These are phyloP conservation scores for Prunus yedoensis DNA, from an alignment of 331 rosid genomes.

Conservation along the genomic window DNA sequence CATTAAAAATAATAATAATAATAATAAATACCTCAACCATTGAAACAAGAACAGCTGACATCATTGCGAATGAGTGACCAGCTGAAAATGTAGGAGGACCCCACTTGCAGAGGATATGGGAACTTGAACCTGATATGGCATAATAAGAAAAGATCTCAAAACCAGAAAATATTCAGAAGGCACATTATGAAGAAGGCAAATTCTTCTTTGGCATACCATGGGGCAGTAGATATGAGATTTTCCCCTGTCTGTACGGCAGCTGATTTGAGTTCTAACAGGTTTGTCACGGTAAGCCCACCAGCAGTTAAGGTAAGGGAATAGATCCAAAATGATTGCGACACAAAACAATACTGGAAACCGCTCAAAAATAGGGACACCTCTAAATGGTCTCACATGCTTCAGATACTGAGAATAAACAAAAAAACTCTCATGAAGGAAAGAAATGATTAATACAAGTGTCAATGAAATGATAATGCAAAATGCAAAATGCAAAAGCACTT, in stretches of 20 bases:
- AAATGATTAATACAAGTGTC: not conserved
- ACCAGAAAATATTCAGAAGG: not conserved
- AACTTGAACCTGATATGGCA: slow-evolving; percentile 73
- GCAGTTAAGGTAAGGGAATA: slow-evolving; percentile 89
- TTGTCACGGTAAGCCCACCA: slow-evolving; percentile 72
- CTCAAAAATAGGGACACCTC: slow-evolving; percentile 83
- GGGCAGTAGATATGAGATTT: slow-evolving; percentile 82
- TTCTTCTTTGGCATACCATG: slow-evolving; percentile 55
- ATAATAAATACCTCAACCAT: slow-evolving; percentile 85
- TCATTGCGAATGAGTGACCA: slow-evolving; percentile 90
- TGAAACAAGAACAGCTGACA: slow-evolving; percentile 93
- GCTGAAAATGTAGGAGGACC: slow-evolving; percentile 98
- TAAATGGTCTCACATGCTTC: slow-evolving; percentile 83
- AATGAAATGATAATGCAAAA: not conserved
- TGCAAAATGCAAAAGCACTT: slow-evolving; percentile 34
- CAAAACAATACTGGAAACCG: slow-evolving; percentile 91
- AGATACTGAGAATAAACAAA: slow-evolving; percentile 66
- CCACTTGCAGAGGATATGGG: slow-evolving; percentile 98
- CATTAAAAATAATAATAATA: slow-evolving; percentile 3
- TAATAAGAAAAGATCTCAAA: slow-evolving; percentile 18
- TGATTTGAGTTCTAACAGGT: slow-evolving; percentile 52
- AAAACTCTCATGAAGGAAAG: slow-evolving; percentile 7
- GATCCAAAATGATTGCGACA: slow-evolving; percentile 72
- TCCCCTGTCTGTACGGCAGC: slow-evolving; percentile 87
- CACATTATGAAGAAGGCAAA: not conserved